Evolutionary conservation across 2,329 filamentous ascomycete species (phyloP).

Genomic region (Ilyonectria sp.): DNA sequence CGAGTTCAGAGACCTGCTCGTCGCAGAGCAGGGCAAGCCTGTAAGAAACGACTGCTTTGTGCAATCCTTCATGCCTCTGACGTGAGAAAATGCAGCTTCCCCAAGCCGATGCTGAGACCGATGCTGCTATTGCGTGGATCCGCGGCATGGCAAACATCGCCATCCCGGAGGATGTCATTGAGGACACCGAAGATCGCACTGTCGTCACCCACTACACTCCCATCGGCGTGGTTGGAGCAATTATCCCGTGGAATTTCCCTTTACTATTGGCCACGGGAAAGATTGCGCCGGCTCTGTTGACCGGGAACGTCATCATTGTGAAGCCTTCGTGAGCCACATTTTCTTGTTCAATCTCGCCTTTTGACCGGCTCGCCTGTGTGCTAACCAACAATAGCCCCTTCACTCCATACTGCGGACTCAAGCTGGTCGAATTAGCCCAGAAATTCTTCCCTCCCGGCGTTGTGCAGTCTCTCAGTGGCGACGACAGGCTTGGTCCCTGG

Average conservation of each 20-base stretch:
- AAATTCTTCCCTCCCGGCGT: neutral
- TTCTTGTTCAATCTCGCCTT: neutral
- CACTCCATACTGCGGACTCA: neutral
- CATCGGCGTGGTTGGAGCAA: neutral
- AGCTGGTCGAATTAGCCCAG: neutral
- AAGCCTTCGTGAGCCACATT: constrained; percentile 33
- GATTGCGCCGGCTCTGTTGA: neutral
- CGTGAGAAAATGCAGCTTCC: constrained; percentile 27
- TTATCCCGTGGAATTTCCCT: neutral
- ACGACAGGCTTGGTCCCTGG: neutral
- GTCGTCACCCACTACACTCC: neutral
- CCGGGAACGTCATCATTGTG: neutral
- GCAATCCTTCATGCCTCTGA: neutral
- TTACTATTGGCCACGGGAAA: neutral
- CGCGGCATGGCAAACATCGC: too few species aligned
- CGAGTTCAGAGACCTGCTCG: constrained; percentile 44
- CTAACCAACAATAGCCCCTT: neutral
- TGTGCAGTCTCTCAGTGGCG: neutral
- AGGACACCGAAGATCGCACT: neutral
- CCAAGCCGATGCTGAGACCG: constrained; percentile 46
- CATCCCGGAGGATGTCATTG: too few species aligned
- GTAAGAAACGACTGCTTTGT: constrained; percentile 11
- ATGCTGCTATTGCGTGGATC: constrained; percentile 10
- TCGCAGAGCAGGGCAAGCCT: constrained; percentile 51
- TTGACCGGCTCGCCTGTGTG: too few species aligned